Base-by-base conservation (phyloP, 2,329 filamentous ascomycete species). In the Apiospora pterosperma region DNA sequence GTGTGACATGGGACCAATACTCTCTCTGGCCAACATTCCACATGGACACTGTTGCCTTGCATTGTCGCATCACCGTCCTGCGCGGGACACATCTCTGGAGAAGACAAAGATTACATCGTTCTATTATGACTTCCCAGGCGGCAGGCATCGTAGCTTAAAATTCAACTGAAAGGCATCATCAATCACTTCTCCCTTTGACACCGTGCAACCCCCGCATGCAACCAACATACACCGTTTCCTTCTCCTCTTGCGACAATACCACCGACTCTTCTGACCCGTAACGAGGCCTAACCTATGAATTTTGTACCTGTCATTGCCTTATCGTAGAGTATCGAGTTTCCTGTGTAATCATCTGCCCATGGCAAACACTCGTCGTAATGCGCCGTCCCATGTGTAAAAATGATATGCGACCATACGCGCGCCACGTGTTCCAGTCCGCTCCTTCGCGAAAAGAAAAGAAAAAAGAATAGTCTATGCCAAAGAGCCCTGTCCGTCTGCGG, bases 311-410 rank as follows among this genome's bases (percentile, higher is more conserved):
- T 55, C 48, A n/a, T 55, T 55, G 48, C 28, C 28, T 55, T 28
- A 34, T 55, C 48, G 48, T 55, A 34, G 48, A 55, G 48, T 55
- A 34, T 55, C 48, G 28, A 55, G 48, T n/a, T 34, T 55, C 48
- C 48, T 34, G 48, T 55, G 28, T 34, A 19, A 31, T 55, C 48
- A 10, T 55, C 28, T 34, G 48, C 48, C 48, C 8, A 34, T 25
- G 48, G 48, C 28, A 55, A 55, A 34, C 28, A 34, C 48, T 55
- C 48, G 48, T 60, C 23, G 36, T 63, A 23, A 59, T 63, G 36
- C 62, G 62, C 62, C 62, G 62, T 63, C 48, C 62, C 62, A 59
- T 63, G 62, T 63, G 21, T 55, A 36, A 39, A 36, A 39, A 25
- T 14, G 38, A 63, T 34, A 23, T 21, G 31, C 42, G 39, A 52